Percentiles rank a stretch among this genome's conserved stretches.
These are phyloP conservation scores for Exophiala mesophila DNA, from an alignment of 2,329 filamentous ascomycete genomes.

Conservation along the genomic window DNA sequence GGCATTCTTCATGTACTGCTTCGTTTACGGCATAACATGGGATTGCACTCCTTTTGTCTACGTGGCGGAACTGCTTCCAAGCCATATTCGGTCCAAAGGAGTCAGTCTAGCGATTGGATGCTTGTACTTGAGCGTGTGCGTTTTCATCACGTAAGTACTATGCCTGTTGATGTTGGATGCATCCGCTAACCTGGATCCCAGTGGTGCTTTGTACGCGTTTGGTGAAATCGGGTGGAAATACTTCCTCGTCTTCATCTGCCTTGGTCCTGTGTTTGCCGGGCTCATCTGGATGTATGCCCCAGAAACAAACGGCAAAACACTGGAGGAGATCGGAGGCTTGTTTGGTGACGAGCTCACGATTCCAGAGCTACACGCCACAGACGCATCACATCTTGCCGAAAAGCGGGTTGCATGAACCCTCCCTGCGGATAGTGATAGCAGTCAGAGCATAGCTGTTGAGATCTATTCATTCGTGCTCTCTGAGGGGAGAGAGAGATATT, in stretches of 20 bases:
- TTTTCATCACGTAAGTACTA: not conserved
- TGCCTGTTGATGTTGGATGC: too few species aligned
- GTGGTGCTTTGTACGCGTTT: slow-evolving; percentile 1
- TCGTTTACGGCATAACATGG: not conserved
- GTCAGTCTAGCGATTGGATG: not conserved
- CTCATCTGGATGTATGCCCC: slow-evolving; percentile 5
- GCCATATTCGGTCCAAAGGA: not conserved
- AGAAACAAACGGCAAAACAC: slow-evolving; percentile 6
- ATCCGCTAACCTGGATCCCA: not conserved
- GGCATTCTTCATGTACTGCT: slow-evolving; percentile 35
- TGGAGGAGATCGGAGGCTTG: slow-evolving; percentile 7
- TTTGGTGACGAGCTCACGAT: slow-evolving; percentile 6
- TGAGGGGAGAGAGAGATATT: too few species aligned
- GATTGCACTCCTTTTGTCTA: not conserved
- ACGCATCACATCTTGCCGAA: too few species aligned
- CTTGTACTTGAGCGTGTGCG: not conserved
- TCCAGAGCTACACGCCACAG: too few species aligned
- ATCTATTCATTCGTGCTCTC: too few species aligned
- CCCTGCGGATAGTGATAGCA: too few species aligned
- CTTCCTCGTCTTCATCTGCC: not conserved
- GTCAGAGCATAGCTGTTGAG: too few species aligned
- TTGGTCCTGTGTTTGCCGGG: not conserved
- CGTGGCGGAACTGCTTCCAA: not conserved
- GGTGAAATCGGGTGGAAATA: not conserved
- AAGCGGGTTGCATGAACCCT: too few species aligned